Base-by-base conservation (phyloP, 2,329 filamentous ascomycete genomes). In the Penicillium aurantiogriseum region DNA sequence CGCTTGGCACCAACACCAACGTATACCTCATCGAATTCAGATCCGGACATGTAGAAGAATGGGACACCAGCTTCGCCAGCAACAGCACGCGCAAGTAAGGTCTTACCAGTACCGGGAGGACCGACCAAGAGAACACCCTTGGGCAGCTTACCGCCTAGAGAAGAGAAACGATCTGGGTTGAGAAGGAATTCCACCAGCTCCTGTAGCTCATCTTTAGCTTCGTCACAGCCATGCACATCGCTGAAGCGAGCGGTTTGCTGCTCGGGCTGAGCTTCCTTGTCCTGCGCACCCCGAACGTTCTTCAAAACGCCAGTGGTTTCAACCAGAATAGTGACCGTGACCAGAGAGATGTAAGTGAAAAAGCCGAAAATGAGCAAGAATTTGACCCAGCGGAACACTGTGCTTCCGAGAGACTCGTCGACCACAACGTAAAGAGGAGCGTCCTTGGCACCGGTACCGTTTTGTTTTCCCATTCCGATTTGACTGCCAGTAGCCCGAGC, bases 1-100 rank as follows among this genome's bases (percentile, higher is more conserved):
- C 94, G 90, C 81, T 99, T 96, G 45, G 92, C 92, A 71, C 92
- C 92, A 53, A 99, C 94, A 71, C 94, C 94, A 36, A 99, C 95
- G 70, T 97, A 99, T 51, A 99, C 89, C 76, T 99, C 94, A 70
- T 99, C 94, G 71, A 99, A 99, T 74, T 99, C 94, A 57, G 91
- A 96, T 50, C 94, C 94, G 70, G 94, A 99, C 93, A 99, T 97
- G 83, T 97, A 99, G 83, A 97, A 99, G 83, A 99, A 99, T 1
- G 94, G 94, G 19, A 99, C 94, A 55, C 93, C 94, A 53, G 94
- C 92, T 79, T 99, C 94, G 51, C 94, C 94, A 47, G 94, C 94
- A 59, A 99, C 94, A 54, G 94, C 95, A 69, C 94, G 88, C 62
- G 94, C 94, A 60, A 99, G 85, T 40, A 99, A 85, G 13, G 94